Base-by-base conservation (phyloP, 2,329 filamentous ascomycete species). In the Mollisiaceae sp. region DNA sequence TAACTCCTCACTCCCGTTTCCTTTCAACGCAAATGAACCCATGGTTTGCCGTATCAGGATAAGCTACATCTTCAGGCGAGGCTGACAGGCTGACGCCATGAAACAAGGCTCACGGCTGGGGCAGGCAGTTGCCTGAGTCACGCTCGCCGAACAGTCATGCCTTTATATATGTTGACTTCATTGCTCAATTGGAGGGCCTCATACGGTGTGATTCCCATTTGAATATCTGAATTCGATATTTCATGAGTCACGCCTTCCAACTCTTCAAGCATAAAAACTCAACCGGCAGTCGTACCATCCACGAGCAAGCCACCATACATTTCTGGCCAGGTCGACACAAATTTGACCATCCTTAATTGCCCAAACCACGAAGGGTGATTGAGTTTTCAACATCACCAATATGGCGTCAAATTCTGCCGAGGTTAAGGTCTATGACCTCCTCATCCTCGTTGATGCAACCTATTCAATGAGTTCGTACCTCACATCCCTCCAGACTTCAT, bases 371-470 rank as follows among this genome's bases (percentile, higher is more conserved):
- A 32, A 27, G 24, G 22, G 9, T 52, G 47, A 52, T 52, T 52
- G 22, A 52, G 22, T 6, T 3, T 27, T 12, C 47, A 35, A 18
- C 50, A 27, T 18, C 12, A 18, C 18, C 50, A 35, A 32, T 27
- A 54, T 54, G 50, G 22, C 50, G 27, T 54, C 50, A 1, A 24
- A 54, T 32, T 4, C 9, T 54, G 6, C 22, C 12, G 20, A 66
- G 43, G 52, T 4, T 47, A 14, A 68, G 47, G 47, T 66, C 59
- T 69, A 65, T 50, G 67, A 67, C 60, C 60, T 69, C 27, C 60
- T 69, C 41, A 62, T 69, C 27, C 57, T 69, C 11, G 67, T 69
- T 32, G 67, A 69, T 57, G 64, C 59, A 1, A 69, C 67, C 4
- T 58, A 57, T 20, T 67, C 67, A 8, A 69, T 69, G 67, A 52